Evolutionary conservation across 768 basidiomycete genomes (phyloP), one percentile per base, ranked within the genome.

Genomic region (Leccinum barrowsii): DNA sequence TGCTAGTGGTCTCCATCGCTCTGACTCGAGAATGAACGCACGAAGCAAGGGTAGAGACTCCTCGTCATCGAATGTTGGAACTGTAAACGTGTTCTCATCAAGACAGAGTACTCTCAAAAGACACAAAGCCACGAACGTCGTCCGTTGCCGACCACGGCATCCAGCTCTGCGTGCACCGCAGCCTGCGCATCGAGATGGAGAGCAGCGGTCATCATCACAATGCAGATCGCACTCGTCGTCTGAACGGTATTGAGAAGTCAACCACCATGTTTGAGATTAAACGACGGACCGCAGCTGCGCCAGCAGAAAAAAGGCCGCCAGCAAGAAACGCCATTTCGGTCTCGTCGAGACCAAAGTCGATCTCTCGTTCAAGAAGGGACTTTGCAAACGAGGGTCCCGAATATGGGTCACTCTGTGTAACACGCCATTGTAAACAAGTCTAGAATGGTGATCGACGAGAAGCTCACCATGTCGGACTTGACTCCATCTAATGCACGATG

Each of bases 221-320:
- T 30, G 28, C 28, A 30, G 8, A 30, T 30, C 28, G 28, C 28
- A 30, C 8, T 8, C 28, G 28, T 10, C 28, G 28, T 30, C 28
- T 30, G 28, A 30, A 10, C 3, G 2, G 28, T 10, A 30, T 30
- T 30, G 28, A 30, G 28, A 30, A 1, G 8, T 30, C 28, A 30
- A 30, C 28, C 28, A 30, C 28, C 28, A 30, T 30, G 8, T 30
- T 30, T 30, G 10, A 30, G 2, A 30, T 2, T 10, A 30, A 30
- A 30, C 28, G 28, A 30, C 28, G 3, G 8, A 30, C 28, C 10
- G 28, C 0, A 30, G 83, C 82, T 1, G 78, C 76, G 1, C 83
- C 83, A 24, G 82, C 84, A 40, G 82, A 77, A 62, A 85, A 85
- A 73, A 85, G 77, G 26, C 76, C 75, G 0, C 84, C 84, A 1